phyloP scores from a whole-genome alignment of 192 early-diverging fungal species.

The Umbelopsis vinacea region DNA sequence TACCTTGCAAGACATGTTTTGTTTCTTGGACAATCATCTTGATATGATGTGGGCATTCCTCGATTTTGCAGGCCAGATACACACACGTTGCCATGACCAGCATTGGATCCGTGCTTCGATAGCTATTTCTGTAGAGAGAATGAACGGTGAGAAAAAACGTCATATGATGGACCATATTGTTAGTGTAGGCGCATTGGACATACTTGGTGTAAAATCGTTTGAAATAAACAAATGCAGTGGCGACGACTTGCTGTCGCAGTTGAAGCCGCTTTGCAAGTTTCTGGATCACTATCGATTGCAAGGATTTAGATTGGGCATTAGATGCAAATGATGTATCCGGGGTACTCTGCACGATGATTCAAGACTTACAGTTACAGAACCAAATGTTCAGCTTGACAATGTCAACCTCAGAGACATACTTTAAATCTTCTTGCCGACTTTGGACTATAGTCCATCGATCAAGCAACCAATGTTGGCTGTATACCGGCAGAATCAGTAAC shows the following conservation, averaged over 20 bases:
- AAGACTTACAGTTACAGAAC: constrained; percentile 61
- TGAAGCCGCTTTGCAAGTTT: constrained; percentile 72
- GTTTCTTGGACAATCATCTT: constrained; percentile 59
- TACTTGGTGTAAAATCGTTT: constrained; percentile 90
- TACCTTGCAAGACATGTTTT: constrained; percentile 47
- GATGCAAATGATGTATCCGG: not conserved
- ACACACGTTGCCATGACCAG: constrained; percentile 82
- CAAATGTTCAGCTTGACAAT: constrained; percentile 64
- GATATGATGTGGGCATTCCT: constrained; percentile 75
- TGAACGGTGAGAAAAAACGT: not conserved
- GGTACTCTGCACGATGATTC: too few species aligned
- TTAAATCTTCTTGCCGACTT: constrained; percentile 58
- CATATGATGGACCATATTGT: not conserved
- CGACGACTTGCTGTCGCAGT: constrained; percentile 81
- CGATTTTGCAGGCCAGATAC: constrained; percentile 90
- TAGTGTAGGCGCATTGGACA: constrained; percentile 25
- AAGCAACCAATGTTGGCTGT: constrained; percentile 66
- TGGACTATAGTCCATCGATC: constrained; percentile 54
- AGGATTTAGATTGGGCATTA: not conserved
- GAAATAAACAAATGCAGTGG: constrained; percentile 86
- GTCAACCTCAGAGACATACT: constrained; percentile 54
- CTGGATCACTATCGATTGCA: constrained; percentile 66
- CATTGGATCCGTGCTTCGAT: constrained; percentile 74
- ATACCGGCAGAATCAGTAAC: not conserved
- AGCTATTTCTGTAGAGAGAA: constrained; percentile 65